Base-by-base conservation (phyloP, 768 basidiomycete species). In the Sarcodon aspratus region DNA sequence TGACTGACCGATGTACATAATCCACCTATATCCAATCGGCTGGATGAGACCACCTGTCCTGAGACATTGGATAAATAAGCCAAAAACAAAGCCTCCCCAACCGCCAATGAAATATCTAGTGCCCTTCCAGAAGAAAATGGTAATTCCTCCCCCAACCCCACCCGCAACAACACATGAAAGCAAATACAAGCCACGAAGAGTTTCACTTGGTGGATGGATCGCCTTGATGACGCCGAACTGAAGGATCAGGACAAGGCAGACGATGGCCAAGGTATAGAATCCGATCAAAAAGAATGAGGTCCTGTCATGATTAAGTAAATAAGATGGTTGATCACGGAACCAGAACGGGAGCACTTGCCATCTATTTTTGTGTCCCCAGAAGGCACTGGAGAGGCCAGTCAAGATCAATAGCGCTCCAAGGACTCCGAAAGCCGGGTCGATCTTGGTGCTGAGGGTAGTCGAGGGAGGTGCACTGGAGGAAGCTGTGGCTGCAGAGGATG, bases 281-380 rank as follows among this genome's bases (percentile, higher is more conserved):
- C 91, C 89, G 53, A 88, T 84, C 57, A 97, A 73, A 66, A 96
- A 95, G 71, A 94, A 85, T 10, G 92, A 93, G 15, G 88, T 87
- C 88, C 90, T 91, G 61, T 42, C 8, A 46, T 46, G 33, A 48
- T 50, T 44, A 49, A 46, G 48, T 44, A 49, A 46, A 48, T 43
- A 49, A 53, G 54, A 54, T 58, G 48, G 54, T 52, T 47, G 49
- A 17, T 48, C 48, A 15, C 12, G 52, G 50, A 42, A 51, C 18
- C 50, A 54, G 49, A 35, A 40, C 27, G 21, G 12, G 17, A n/a
- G 35, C 12, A 69, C 75, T 37, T 59, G 86, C 92, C 94, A 95
- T 74, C 92, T 71, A 63, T 96, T 94, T 74, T 95, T 95, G 69
- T 93, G 91, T 17, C 94, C 94, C 68, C 88, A 82, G 56, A 91